phyloP scores from a whole-genome alignment of 1,284 basidiomycete species.

The Irpex rosettiformis region DNA sequence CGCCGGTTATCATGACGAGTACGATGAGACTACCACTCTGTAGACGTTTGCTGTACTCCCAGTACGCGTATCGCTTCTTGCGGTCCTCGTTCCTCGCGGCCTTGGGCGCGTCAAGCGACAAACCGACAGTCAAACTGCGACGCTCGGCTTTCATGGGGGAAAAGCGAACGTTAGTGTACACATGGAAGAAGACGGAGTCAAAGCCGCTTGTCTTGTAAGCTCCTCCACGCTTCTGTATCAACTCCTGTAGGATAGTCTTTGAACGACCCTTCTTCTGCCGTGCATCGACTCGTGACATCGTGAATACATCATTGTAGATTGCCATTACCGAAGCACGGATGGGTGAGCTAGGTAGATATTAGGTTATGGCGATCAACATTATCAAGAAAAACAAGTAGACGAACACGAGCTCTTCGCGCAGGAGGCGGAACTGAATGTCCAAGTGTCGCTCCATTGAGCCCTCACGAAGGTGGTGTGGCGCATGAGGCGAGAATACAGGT shows the following conservation, averaged over 20 bases:
- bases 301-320: constrained; percentile 28
- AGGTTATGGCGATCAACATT: background rate
- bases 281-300: constrained; percentile 8
- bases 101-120: constrained; percentile 20
- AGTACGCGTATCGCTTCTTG: constrained; percentile 21
- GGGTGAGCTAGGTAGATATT: constrained; percentile 22
- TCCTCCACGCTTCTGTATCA: constrained; percentile 24
- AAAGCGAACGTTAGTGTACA: constrained; percentile 22
- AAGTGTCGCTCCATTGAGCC: constrained; percentile 59
- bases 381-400: constrained; percentile 19
- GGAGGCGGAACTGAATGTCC: constrained; percentile 67
- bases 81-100: constrained; percentile 13
- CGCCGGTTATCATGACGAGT: constrained; percentile 18
- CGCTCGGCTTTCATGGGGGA: constrained; percentile 17
- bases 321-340: constrained; percentile 29
- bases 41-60: constrained; percentile 23
- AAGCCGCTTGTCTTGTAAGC: constrained; percentile 22
- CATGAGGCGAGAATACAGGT: constrained; percentile 51
- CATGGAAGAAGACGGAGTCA: constrained; percentile 25
- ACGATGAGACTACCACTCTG: constrained; percentile 23
- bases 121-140: constrained; percentile 21
- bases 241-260: constrained; percentile 20
- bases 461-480: constrained; percentile 54
- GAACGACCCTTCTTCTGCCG: background rate
- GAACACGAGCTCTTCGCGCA: constrained; percentile 67